Conservation (phyloP, 164 flowering plant species). For the Stephania yunnanensis region DNA sequence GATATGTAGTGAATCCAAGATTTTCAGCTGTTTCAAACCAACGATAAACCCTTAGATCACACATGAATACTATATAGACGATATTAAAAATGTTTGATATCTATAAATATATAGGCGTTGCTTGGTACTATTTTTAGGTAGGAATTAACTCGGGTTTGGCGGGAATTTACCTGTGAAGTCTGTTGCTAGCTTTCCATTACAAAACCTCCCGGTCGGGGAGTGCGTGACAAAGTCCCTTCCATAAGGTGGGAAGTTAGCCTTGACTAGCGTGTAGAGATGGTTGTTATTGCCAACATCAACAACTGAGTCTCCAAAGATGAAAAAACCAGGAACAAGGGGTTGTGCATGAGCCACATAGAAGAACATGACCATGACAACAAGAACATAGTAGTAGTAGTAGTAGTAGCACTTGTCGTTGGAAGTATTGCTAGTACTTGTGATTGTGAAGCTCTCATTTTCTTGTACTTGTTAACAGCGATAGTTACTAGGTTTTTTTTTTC, state of each 20-base stretch:
- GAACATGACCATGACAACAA: neutral
- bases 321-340: slow-evolving; percentile 54
- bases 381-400: neutral
- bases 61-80: neutral
- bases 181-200: slow-evolving; percentile 60
- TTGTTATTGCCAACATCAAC: slow-evolving; percentile 90
- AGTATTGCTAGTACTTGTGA: neutral
- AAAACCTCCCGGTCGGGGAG: slow-evolving; percentile 81
- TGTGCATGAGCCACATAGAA: neutral
- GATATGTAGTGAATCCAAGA: slow-evolving; percentile 77
- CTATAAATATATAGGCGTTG: neutral
- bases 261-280: slow-evolving; percentile 49
- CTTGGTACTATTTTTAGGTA: too few species aligned
- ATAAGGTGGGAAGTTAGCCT: slow-evolving; percentile 83
- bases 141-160: neutral
- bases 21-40: slow-evolving; percentile 54
- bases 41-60: slow-evolving; percentile 3
- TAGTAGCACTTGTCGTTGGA: neutral
- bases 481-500: neutral
- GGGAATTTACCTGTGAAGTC: slow-evolving; percentile 45
- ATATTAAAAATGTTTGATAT: neutral
- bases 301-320: slow-evolving; percentile 88
- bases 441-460: neutral
- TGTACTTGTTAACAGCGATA: neutral
- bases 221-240: slow-evolving; percentile 71